Base-by-base conservation (phyloP, 148 eudicot genomes). In the Cornus controversa region DNA sequence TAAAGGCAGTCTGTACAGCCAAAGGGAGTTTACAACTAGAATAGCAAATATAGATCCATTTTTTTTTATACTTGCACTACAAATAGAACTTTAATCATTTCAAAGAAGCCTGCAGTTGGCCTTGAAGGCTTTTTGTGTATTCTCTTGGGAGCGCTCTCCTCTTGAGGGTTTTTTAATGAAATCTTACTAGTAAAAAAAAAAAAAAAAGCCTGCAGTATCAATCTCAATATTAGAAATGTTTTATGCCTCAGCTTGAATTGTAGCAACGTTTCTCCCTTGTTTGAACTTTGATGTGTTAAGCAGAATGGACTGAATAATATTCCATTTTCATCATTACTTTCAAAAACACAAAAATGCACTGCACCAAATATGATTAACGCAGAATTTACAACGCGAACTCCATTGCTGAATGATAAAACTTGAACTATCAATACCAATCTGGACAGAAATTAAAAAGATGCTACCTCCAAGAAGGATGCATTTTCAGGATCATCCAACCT, bases 381-480 rank as follows among this genome's bases (percentile, higher is more conserved):
- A 9, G 4, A 58, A 36, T 58, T 11, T 16, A 22, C 31, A 58
- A 67, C 6, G 27, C 27, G 23, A 60, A 34, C 11, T 36, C 11
- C 23, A 73, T 11, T 58, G 50, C 29, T 26, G 20, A 31, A 25
- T 26, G 8, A 75, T 26, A n/a, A 66, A 31, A 31, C 36, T 74
- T 50, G 54, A 29, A 74, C 31, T 69, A 64, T 40, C 58, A 45
- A 64, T 47, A 36, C 68, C 26, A 67, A 45, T 75, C 23, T 26
- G 22, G 14, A 47, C 25, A 4, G 63, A 54, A 74, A 68, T 28
- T 69, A 54, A 66, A 24, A 57, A 60, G 14, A 16, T 63, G 36
- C 62, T 88, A 93, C 97, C 97, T 89, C 91, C 72, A 93, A 62
- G 79, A 93, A 91, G 42, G 91, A 28, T 40, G 93, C 93, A 77